Evolutionary conservation across 768 basidiomycete species (phyloP), one percentile per base, ranked within the genome.

Genomic region (Dioszegia aurantiaca): DNA sequence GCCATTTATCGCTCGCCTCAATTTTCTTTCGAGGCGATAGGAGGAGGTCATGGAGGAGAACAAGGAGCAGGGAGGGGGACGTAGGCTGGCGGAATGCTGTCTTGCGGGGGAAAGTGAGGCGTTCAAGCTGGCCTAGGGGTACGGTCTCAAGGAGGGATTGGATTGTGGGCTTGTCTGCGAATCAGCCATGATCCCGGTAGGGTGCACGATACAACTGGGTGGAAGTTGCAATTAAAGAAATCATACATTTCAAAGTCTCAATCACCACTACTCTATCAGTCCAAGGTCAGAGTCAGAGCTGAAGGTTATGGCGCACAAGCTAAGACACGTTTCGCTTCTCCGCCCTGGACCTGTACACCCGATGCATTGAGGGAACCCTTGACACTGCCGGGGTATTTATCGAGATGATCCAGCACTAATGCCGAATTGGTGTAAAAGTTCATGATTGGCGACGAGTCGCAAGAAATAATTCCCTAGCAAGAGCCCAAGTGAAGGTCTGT

Each of bases 361-460:
- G 75, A 79, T 55, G 84, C 83, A 19, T 84, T 84, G 40, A 94
- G 79, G 31, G 90, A 77, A 54, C 92, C 83, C 72, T 94, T 92
- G 71, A 97, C 87, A 14, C 90, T 93, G n/a, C 91, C 92, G 76
- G 90, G 82, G 75, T 87, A 91, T 42, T 84, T 83, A 73, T 93
- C 88, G 59, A 97, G 82, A 65, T 86, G 86, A 73, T 94, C 90
- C 67, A 97, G 80, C 4, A 85, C 82, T 69, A 85, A 82, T 64
- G 87, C 87, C 64, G 90, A 89, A 75, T 89, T 86, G 80, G 90
- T 90, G 80, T 95, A 95, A 80, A 94, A 92, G 80, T 93, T 93
- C 92, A 95, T 94, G 55, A 43, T 41, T n/a, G 24, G n/a, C n/a
- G 31, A 58, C 47, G 30, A 31, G 33, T 21, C 9, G 57, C 33